phyloP scores from a whole-genome alignment of 192 early-diverging fungal species.

The Pilobolus umbonatus region DNA sequence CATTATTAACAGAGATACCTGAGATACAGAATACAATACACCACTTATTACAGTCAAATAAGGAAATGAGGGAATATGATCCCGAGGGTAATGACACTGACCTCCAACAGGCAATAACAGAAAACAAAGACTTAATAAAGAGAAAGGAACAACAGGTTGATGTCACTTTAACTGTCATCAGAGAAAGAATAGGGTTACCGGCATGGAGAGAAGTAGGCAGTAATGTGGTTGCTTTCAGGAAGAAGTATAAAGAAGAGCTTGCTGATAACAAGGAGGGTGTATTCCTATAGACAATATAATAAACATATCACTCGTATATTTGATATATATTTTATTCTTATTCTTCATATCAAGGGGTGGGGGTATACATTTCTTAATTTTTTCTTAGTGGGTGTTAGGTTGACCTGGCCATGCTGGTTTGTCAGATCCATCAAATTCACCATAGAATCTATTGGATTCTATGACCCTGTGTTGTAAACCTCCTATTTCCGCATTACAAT shows the following conservation, averaged over 20 bases:
- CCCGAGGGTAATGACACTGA: slow-evolving; percentile 30
- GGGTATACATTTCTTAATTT: too few relatives aligned
- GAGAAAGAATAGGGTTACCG: slow-evolving; percentile 22
- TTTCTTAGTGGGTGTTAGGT: neutral
- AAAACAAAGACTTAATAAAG: slow-evolving; percentile 33
- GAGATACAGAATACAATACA: slow-evolving; percentile 37
- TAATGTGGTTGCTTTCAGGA: slow-evolving; percentile 20
- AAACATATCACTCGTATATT: too few relatives aligned
- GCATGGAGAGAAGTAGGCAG: slow-evolving; percentile 29
- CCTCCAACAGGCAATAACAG: slow-evolving; percentile 28
- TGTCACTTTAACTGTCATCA: slow-evolving; percentile 19
- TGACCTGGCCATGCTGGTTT: slow-evolving; percentile 36
- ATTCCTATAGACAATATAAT: slow-evolving; percentile 2
- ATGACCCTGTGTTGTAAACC: slow-evolving; percentile 30
- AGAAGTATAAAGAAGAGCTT: slow-evolving; percentile 7
- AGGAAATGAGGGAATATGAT: slow-evolving; percentile 37
- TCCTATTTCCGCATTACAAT: slow-evolving; percentile 28
- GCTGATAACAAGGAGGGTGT: slow-evolving; percentile 1
- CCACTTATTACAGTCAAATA: slow-evolving; percentile 37
- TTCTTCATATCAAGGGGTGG: too few relatives aligned
- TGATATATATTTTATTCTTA: too few relatives aligned
- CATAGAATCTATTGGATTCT: slow-evolving; percentile 31
- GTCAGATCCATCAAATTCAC: slow-evolving; percentile 34
- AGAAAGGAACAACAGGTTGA: slow-evolving; percentile 31
- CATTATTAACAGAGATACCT: slow-evolving; percentile 33